phyloP scores from a whole-genome alignment of 371 early-diverging fungal genomes.

The Batkoa obscura region DNA sequence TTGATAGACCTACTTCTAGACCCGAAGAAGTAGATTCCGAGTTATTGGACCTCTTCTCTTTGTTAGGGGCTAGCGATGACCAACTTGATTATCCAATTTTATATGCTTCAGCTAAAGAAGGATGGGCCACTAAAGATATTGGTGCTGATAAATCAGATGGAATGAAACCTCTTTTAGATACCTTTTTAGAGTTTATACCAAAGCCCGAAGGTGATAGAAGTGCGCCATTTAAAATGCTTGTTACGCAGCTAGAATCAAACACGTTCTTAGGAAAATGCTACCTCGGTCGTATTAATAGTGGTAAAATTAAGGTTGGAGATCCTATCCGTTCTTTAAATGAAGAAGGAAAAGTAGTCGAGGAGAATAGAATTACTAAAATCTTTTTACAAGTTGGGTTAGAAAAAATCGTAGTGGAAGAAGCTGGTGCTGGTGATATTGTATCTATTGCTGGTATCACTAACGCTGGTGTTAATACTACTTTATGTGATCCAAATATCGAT shows the following conservation, averaged over 20 bases:
- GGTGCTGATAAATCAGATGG: conserved; percentile 16
- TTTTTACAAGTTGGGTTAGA: conserved; percentile 46
- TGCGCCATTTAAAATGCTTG: conserved; percentile 50
- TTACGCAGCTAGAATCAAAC: conserved; percentile 60
- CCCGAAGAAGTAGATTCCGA: conserved; percentile 50
- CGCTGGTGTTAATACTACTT: conserved; percentile 52
- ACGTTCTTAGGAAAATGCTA: conserved; percentile 57
- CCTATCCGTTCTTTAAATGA: conserved; percentile 40
- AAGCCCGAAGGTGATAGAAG: conserved; percentile 33
- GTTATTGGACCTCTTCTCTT: conserved; percentile 50
- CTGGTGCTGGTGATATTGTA: conserved; percentile 67
- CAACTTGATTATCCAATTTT: conserved; percentile 51
- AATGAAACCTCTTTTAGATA: conserved; percentile 44
- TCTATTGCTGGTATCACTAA: conserved; percentile 45
- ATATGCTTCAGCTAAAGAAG: conserved; percentile 59
- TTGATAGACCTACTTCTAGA: conserved; percentile 48
- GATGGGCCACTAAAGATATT: conserved; percentile 40
- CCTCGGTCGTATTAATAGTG: conserved; percentile 44
- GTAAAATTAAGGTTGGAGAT: conserved; percentile 42
- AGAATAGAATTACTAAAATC: conserved; percentile 45
- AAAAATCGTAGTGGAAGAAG: conserved; percentile 39
- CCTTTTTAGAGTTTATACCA: conserved; percentile 40
- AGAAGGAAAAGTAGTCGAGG: conserved; percentile 29
- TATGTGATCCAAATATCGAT: conserved; percentile 29
- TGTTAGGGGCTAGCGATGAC: conserved; percentile 47